phyloP scores from a whole-genome alignment of 2,329 filamentous ascomycete genomes.

The Pleoardoris graminearum region DNA sequence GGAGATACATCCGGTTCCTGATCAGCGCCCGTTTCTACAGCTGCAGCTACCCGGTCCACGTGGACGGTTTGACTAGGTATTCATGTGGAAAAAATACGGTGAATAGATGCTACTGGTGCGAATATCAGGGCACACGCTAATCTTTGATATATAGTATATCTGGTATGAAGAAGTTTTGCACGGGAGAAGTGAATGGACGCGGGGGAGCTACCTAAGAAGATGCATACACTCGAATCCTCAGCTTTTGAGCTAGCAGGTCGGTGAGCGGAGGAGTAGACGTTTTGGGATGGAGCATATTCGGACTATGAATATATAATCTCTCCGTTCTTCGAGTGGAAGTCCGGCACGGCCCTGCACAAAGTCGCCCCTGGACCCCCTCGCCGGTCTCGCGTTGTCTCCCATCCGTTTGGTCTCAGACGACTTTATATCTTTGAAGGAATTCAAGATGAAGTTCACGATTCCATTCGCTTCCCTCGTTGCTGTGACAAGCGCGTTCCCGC shows the following conservation, averaged over 20 bases:
- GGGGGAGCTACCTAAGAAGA: background rate
- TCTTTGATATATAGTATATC: background rate
- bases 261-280: background rate
- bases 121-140: background rate
- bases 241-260: background rate
- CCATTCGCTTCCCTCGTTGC: conserved; percentile 1
- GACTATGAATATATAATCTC: background rate
- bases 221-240: background rate
- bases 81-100: background rate
- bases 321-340: background rate
- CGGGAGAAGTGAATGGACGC: background rate
- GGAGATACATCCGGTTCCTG: conserved; percentile 5
- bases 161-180: conserved; percentile 1
- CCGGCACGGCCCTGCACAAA: background rate
- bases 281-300: background rate
- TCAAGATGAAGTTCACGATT: conserved; percentile 5
- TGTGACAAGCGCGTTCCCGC: conserved; percentile 1
- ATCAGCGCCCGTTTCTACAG: background rate
- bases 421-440: background rate
- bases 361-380: background rate
- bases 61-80: background rate
- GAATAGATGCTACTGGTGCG: background rate
- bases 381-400: conserved; percentile 1
- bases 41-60: background rate
- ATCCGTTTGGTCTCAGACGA: background rate